phyloP scores from a whole-genome alignment of 2,329 filamentous ascomycete species.

The Nemania sp. region DNA sequence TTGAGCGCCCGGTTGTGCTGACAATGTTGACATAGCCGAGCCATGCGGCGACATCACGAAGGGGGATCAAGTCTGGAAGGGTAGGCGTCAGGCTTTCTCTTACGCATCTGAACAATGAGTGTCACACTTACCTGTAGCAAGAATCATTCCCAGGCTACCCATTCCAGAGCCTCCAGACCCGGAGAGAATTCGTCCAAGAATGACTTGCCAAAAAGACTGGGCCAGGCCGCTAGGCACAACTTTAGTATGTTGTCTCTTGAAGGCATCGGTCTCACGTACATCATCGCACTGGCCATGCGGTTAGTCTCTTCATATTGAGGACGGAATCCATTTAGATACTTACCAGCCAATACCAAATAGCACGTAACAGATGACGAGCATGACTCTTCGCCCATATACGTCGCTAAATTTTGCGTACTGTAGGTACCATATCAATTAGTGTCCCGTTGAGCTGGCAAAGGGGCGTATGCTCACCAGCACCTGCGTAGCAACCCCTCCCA shows the following conservation, averaged over 20 bases:
- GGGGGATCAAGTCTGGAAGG: conserved; percentile 50
- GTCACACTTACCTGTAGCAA: conserved; percentile 51
- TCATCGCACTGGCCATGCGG: conserved; percentile 19
- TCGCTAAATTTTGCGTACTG: conserved; percentile 60
- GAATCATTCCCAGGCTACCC: conserved; percentile 52
- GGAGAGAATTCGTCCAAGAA: conserved; percentile 55
- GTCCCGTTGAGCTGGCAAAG: background rate
- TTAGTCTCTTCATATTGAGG: conserved; percentile 1
- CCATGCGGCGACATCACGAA: conserved; percentile 58
- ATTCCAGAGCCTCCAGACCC: conserved; percentile 57
- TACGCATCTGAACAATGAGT: background rate
- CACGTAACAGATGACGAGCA: conserved; percentile 53
- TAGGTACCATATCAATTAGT: background rate
- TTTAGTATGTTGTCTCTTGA: conserved; percentile 10
- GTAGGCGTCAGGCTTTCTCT: background rate
- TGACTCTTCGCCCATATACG: conserved; percentile 57
- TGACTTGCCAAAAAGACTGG: conserved; percentile 51
- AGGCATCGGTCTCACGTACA: conserved; percentile 15
- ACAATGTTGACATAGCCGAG: conserved; percentile 57
- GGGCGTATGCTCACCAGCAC: conserved; percentile 48
- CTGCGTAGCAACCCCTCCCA: conserved; percentile 56
- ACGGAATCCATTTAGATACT: conserved; percentile 28
- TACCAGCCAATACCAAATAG: conserved; percentile 56
- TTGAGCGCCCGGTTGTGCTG: conserved; percentile 53
- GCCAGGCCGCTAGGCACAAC: conserved; percentile 45